These are phyloP conservation scores for Penicillium ucsense DNA, from an alignment of 495 filamentous ascomycete genomes.

Conservation along the genomic window DNA sequence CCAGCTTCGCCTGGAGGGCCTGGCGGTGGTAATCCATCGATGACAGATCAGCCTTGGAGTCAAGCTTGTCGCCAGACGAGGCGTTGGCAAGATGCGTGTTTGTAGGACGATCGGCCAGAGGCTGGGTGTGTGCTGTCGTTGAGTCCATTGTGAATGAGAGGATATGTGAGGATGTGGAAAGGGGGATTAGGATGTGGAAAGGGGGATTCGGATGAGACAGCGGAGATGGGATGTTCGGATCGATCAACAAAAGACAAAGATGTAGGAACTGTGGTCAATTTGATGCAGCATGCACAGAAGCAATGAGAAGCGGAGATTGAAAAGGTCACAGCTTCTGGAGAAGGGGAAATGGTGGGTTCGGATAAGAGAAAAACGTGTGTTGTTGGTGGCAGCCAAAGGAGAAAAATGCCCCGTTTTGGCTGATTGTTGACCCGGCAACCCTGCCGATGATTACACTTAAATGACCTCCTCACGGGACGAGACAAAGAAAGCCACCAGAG, in stretches of 20 bases:
- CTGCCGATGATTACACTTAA: not conserved
- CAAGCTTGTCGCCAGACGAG: conserved; percentile 18
- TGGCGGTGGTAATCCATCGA: conserved; percentile 75
- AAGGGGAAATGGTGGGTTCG: conserved; percentile 8
- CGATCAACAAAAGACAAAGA: too few relatives aligned
- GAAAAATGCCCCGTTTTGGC: conserved; percentile 15
- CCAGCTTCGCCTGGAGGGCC: conserved; percentile 61
- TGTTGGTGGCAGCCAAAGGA: conserved; percentile 12
- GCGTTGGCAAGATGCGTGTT: conserved; percentile 33
- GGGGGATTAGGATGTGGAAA: not conserved
- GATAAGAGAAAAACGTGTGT: conserved; percentile 22
- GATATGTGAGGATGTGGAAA: not conserved
- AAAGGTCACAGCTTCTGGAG: not conserved
- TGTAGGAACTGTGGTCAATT: too few relatives aligned
- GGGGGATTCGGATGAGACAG: not conserved
- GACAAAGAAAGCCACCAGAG: too few relatives aligned
- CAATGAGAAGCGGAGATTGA: conserved; percentile 3
- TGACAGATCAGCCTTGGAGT: conserved; percentile 26
- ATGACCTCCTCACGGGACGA: too few relatives aligned
- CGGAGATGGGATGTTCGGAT: not conserved
- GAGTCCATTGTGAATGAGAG: conserved; percentile 22
- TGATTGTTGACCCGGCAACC: conserved; percentile 41
- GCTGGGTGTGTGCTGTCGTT: conserved; percentile 24
- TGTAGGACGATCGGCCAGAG: conserved; percentile 34
- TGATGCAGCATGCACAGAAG: not conserved